Evolutionary conservation across 805 yeast genomes (phyloP).

Genomic region (Cephaloascus albidus): DNA sequence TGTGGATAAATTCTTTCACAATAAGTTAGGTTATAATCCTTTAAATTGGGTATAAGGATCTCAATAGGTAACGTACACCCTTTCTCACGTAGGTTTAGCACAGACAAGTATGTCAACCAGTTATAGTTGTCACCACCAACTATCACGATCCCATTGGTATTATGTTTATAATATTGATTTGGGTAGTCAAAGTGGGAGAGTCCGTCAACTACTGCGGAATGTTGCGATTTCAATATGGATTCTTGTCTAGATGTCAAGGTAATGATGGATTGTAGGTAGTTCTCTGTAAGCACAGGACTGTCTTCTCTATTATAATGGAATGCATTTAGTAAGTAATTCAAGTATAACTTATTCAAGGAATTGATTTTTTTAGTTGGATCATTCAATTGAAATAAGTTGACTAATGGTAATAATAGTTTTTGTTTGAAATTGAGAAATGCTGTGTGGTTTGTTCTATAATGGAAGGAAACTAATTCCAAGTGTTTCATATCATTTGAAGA

Average conservation of each 20-base stretch:
- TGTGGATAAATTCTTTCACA: conserved; percentile 21
- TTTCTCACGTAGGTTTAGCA: conserved; percentile 20
- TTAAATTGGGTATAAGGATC: conserved; percentile 20
- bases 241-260: not conserved
- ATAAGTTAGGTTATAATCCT: conserved; percentile 22
- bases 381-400: not conserved
- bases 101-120: conserved; percentile 22
- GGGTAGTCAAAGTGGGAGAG: not conserved
- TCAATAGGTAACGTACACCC: conserved; percentile 28
- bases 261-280: not conserved
- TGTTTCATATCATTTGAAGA: not conserved
- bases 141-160: conserved; percentile 20
- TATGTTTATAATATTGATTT: too few relatives aligned
- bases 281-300: not conserved
- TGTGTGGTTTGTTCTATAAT: not conserved
- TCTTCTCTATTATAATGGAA: not conserved
- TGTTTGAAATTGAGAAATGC: not conserved
- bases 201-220: not conserved
- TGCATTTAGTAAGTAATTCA: not conserved
- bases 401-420: not conserved
- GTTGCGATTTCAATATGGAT: not conserved
- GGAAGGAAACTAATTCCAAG: not conserved
- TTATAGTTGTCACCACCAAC: conserved; percentile 26
- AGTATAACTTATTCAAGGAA: not conserved
- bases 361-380: not conserved